A percentile compares a stretch with the other conserved stretches of the same genome.
Evolutionary conservation across 805 yeast genomes (phyloP).

Genomic region (Wickerhamiella occidentalis): DNA sequence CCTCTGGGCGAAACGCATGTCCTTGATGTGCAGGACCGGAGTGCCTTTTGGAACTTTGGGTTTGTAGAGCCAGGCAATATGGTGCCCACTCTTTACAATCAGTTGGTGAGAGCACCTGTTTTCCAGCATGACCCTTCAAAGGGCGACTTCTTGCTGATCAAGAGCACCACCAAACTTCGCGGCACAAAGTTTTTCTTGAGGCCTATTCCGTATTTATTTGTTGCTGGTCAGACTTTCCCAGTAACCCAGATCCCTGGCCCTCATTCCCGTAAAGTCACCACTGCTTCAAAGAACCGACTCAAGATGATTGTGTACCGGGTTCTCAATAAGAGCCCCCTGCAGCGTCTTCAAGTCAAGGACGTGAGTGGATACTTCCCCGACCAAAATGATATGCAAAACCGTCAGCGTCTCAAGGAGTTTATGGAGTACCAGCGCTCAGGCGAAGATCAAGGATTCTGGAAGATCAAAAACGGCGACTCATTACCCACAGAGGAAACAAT

Average conservation of each 20-base stretch:
- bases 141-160: slow-evolving; percentile 72
- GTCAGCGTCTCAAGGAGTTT: slow-evolving; percentile 90
- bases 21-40: slow-evolving; percentile 87
- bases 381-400: slow-evolving; percentile 92
- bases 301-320: slow-evolving; percentile 90
- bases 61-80: slow-evolving; percentile 88
- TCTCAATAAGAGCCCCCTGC: slow-evolving; percentile 58
- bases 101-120: slow-evolving; percentile 84
- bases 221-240: slow-evolving; percentile 88
- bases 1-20: slow-evolving; percentile 92
- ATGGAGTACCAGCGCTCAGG: slow-evolving; percentile 96
- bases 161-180: slow-evolving; percentile 59
- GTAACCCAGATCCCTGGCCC: slow-evolving; percentile 96
- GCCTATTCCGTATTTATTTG: slow-evolving; percentile 56
- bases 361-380: slow-evolving; percentile 90
- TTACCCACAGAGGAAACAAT: slow-evolving; percentile 68
- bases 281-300: slow-evolving; percentile 78
- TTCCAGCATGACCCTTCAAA: slow-evolving; percentile 67
- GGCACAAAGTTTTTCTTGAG: slow-evolving; percentile 60
- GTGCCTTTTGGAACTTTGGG: slow-evolving; percentile 98
- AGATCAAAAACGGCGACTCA: slow-evolving; percentile 52
- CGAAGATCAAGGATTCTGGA: slow-evolving; percentile 92
- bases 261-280: slow-evolving; percentile 88
- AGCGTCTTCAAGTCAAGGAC: slow-evolving; percentile 72
- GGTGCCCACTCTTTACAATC: slow-evolving; percentile 87